phyloP scores from a whole-genome alignment of 2,329 filamentous ascomycete genomes.

The Magnaporthiopsis rhizophila region DNA sequence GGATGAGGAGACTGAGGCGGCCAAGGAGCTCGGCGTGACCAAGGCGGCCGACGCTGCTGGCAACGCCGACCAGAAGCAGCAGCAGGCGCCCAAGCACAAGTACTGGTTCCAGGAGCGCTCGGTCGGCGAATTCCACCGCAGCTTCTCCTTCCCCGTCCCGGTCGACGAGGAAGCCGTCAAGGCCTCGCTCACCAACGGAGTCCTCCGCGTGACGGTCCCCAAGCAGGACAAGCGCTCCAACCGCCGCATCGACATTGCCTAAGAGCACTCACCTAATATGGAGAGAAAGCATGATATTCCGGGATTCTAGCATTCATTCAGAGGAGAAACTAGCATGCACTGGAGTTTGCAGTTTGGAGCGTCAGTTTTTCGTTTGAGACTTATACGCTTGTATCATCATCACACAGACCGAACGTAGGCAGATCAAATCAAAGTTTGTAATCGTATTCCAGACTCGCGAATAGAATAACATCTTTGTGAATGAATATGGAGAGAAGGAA shows the following conservation, averaged over 20 bases:
- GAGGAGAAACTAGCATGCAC: neutral
- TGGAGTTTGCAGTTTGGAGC: neutral
- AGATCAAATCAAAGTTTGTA: neutral
- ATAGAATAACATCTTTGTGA: neutral
- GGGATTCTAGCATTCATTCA: neutral
- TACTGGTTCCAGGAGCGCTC: constrained; percentile 66
- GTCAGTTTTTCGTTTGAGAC: neutral
- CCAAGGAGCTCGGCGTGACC: constrained; percentile 16
- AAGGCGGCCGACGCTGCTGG: constrained; percentile 25
- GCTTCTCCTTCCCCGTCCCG: constrained; percentile 58
- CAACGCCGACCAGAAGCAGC: constrained; percentile 14
- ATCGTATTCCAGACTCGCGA: neutral
- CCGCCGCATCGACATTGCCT: constrained; percentile 48
- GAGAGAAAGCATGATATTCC: neutral
- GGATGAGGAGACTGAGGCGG: constrained; percentile 39
- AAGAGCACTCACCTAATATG: constrained; percentile 15
- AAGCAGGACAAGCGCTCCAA: constrained; percentile 54
- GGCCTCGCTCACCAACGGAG: constrained; percentile 57
- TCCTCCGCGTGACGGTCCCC: constrained; percentile 56
- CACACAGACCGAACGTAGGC: neutral
- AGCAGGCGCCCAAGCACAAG: constrained; percentile 15
- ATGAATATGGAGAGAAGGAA: neutral
- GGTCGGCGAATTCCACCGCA: constrained; percentile 59
- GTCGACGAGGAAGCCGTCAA: constrained; percentile 55
- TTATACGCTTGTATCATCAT: neutral